Conservation (phyloP, 2,329 filamentous ascomycete species). For the Fusarium sp. region DNA sequence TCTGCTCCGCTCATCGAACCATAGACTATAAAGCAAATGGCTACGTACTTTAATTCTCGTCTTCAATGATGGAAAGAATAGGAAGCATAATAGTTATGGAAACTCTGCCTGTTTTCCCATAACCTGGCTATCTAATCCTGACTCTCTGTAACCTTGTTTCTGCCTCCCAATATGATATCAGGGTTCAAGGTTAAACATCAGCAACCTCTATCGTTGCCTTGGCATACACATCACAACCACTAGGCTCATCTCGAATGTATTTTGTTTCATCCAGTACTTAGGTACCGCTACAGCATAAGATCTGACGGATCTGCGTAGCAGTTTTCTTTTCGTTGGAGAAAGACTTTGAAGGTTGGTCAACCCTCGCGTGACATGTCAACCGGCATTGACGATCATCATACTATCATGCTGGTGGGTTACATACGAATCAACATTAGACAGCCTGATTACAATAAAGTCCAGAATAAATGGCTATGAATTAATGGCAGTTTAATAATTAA, state of each 20-base stretch:
- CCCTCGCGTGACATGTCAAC: constrained; percentile 27
- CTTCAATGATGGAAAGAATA: background rate
- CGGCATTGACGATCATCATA: constrained; percentile 23
- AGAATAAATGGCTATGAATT: too few relatives aligned
- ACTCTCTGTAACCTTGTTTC: constrained; percentile 7
- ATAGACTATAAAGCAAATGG: background rate
- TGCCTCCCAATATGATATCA: constrained; percentile 12
- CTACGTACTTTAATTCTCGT: background rate
- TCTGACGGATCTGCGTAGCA: background rate
- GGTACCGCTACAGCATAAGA: background rate
- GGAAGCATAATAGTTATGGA: background rate
- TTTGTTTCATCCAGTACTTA: constrained; percentile 27
- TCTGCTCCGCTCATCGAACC: constrained; percentile 26
- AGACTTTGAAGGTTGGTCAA: background rate
- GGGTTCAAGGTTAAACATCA: constrained; percentile 30
- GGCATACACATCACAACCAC: background rate
- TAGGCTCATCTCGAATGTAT: constrained; percentile 1
- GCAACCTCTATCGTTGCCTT: constrained; percentile 19
- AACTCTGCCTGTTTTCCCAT: background rate
- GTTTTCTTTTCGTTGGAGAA: constrained; percentile 10
- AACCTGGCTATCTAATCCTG: background rate
- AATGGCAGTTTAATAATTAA: background rate
- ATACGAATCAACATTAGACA: too few relatives aligned
- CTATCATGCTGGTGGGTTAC: background rate
- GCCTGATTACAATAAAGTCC: too few relatives aligned